Evolutionary conservation across 768 basidiomycete species (phyloP).

Genomic region (Serpula lacrymans): DNA sequence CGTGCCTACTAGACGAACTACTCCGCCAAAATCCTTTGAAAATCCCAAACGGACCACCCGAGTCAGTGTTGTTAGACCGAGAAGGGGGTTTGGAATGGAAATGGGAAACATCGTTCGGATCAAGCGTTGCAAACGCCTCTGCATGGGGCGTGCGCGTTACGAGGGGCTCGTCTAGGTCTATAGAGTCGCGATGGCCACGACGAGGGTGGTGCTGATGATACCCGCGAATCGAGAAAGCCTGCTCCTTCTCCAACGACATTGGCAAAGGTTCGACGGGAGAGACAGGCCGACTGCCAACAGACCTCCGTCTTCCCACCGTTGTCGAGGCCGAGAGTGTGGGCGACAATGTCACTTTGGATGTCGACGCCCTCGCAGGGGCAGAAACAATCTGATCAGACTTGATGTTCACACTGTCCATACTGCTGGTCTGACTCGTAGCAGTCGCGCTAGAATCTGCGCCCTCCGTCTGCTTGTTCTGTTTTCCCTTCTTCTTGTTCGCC

Average conservation of each 20-base stretch:
- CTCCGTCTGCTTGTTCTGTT: constrained; percentile 24
- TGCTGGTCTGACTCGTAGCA: constrained; percentile 27
- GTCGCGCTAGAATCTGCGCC: constrained; percentile 26
- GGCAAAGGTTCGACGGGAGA: constrained; percentile 16
- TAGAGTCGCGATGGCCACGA: constrained; percentile 21
- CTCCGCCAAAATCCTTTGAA: no score
- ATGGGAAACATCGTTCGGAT: constrained; percentile 50
- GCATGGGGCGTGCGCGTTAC: constrained; percentile 56
- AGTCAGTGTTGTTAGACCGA: constrained; percentile 18
- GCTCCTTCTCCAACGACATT: no score
- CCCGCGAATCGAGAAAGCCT: no score
- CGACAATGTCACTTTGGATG: constrained; percentile 14
- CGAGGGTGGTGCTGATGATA: no score
- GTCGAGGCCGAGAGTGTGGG: constrained; percentile 18
- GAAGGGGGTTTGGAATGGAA: constrained; percentile 31
- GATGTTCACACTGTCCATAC: constrained; percentile 22
- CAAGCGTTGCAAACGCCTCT: constrained; percentile 59
- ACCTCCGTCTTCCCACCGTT: constrained; percentile 2
- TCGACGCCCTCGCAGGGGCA: constrained; percentile 5
- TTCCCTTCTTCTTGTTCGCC: constrained; percentile 27
- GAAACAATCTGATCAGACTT: constrained; percentile 8
- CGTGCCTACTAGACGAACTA: constrained; percentile 16
- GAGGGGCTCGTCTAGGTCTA: constrained; percentile 22
- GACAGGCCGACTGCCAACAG: constrained; percentile 13
- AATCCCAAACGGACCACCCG: constrained; percentile 14